Conservation (phyloP, 1,139 yeast genomes). For the Scheffersomyces lignicola region DNA sequence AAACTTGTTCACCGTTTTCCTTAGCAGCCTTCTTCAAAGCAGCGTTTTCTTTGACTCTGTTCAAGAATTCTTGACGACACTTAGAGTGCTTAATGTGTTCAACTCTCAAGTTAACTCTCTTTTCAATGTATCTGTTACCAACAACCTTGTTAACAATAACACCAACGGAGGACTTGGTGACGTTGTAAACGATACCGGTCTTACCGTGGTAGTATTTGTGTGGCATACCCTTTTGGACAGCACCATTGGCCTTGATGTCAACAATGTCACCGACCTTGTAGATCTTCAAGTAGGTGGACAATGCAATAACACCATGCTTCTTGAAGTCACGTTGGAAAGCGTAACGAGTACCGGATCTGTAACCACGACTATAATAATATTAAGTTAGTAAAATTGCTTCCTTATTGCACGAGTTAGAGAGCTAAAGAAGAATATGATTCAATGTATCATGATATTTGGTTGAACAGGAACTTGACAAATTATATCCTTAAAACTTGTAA, state of each 20-base stretch:
- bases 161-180: constrained; percentile 98
- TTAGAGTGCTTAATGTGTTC: constrained; percentile 99
- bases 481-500: too few species aligned
- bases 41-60: constrained; percentile 97
- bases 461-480: too few species aligned
- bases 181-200: constrained; percentile 99
- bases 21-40: constrained; percentile 93
- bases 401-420: too few species aligned
- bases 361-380: constrained; percentile 77
- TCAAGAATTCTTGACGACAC: constrained; percentile 98
- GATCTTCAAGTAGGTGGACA: constrained; percentile 95
- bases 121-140: constrained; percentile 98
- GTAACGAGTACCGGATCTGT: constrained; percentile 99
- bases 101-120: constrained; percentile 97
- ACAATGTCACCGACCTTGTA: constrained; percentile 99
- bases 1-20: constrained; percentile 87
- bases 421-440: too few species aligned
- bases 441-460: too few species aligned
- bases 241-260: constrained; percentile 99
- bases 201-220: constrained; percentile 99
- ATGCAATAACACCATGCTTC: constrained; percentile 93
- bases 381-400: constrained; percentile 11
- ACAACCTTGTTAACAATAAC: constrained; percentile 97
- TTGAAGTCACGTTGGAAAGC: constrained; percentile 99
- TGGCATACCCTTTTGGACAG: constrained; percentile 99